Evolutionary conservation across 345 rosid genomes (phyloP).

Genomic region (Hevea brasiliensis): DNA sequence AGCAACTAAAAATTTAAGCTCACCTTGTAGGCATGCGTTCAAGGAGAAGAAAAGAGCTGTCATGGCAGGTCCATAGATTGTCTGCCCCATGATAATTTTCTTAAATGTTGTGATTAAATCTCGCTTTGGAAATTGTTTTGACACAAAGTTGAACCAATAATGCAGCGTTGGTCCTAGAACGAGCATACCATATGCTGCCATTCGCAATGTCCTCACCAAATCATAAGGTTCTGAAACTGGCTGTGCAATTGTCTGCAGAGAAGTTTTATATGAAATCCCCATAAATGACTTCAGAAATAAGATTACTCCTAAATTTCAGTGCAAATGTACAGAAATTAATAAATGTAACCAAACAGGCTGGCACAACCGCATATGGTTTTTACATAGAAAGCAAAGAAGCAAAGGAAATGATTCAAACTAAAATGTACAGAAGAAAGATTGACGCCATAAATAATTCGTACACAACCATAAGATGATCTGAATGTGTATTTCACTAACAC

Average conservation of each 20-base stretch:
- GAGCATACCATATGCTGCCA: slow-evolving; percentile 82
- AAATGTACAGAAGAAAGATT: neutral
- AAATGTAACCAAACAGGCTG: no score
- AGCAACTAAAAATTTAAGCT: neutral
- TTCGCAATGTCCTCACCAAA: slow-evolving; percentile 67
- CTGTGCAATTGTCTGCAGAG: slow-evolving; percentile 44
- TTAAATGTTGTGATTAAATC: slow-evolving; percentile 75
- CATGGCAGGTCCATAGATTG: slow-evolving; percentile 73
- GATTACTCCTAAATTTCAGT: neutral
- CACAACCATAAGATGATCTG: neutral
- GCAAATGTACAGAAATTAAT: neutral
- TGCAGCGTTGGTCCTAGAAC: slow-evolving; percentile 82
- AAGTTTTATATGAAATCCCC: neutral
- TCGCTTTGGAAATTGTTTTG: slow-evolving; percentile 65
- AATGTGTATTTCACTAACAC: neutral
- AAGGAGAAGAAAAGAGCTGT: slow-evolving; percentile 68
- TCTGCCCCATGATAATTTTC: slow-evolving; percentile 84
- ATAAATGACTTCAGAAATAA: neutral
- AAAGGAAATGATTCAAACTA: neutral
- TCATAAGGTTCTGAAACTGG: slow-evolving; percentile 56
- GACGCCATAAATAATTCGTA: neutral
- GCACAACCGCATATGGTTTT: no score
- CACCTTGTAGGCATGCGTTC: slow-evolving; percentile 75
- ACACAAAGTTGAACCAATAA: slow-evolving; percentile 80
- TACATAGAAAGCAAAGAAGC: neutral